Percentiles rank a stretch among this genome's conserved stretches.
phyloP scores from a whole-genome alignment of 306 rosid species.

The Cyamopsis tetragonoloba region DNA sequence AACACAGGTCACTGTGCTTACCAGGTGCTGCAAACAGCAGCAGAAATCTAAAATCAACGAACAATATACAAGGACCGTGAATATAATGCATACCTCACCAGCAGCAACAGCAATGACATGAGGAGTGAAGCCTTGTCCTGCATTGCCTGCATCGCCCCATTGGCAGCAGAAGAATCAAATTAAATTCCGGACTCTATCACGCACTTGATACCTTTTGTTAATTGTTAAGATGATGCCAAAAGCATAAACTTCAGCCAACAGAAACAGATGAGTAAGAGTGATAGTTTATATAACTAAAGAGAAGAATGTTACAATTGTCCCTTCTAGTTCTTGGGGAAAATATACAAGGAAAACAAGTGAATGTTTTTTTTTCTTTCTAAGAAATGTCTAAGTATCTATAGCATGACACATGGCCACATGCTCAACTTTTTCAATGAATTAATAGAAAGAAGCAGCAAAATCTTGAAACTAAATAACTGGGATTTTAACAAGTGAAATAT shows the following conservation, averaged over 20 bases:
- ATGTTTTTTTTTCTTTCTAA: too few species aligned
- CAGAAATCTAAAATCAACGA: slow-evolving; percentile 17
- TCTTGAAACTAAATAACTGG: background rate
- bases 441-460: background rate
- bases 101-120: slow-evolving; percentile 73
- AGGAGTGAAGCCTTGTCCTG: slow-evolving; percentile 82
- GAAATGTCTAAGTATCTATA: too few species aligned
- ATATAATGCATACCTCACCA: slow-evolving; percentile 72
- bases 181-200: slow-evolving; percentile 15
- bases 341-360: too few species aligned
- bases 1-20: background rate
- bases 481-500: background rate
- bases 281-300: background rate
- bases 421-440: background rate
- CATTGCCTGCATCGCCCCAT: slow-evolving; percentile 64
- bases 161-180: slow-evolving; percentile 11
- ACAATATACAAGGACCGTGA: background rate
- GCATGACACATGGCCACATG: background rate
- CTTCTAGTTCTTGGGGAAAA: slow-evolving; percentile 6
- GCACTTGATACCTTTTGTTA: background rate
- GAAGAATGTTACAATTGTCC: background rate
- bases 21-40: background rate
- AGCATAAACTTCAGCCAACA: slow-evolving; percentile 11
- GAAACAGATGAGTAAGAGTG: background rate
- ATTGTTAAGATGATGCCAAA: background rate